Evolutionary conservation across 371 early-diverging fungal species (phyloP).

Genomic region (Quaeritorhiza haematococci): DNA sequence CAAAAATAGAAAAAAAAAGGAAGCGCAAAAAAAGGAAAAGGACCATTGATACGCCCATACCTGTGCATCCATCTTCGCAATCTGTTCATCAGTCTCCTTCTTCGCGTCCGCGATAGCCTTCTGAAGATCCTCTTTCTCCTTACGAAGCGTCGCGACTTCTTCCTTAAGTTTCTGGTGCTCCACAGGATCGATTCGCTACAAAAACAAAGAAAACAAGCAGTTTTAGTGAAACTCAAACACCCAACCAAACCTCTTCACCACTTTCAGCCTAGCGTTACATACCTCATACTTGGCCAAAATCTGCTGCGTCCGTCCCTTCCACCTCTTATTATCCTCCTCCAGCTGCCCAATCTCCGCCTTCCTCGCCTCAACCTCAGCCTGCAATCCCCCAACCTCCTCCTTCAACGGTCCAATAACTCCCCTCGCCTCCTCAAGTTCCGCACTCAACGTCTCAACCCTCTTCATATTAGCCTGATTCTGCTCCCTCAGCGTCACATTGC

Average conservation of each 20-base stretch:
- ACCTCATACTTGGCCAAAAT: slow-evolving; percentile 58
- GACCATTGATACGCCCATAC: too few species aligned
- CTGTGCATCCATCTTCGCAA: too few species aligned
- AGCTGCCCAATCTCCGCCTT: slow-evolving; percentile 36
- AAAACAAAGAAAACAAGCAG: neutral
- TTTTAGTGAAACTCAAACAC: neutral
- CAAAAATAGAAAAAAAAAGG: too few species aligned
- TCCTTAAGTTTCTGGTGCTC: slow-evolving; percentile 32
- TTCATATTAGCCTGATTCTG: slow-evolving; percentile 40
- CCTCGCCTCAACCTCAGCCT: slow-evolving; percentile 57
- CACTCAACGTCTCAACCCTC: slow-evolving; percentile 31
- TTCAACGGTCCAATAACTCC: slow-evolving; percentile 43
- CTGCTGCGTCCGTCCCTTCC: slow-evolving; percentile 57
- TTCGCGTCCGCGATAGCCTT: too few species aligned
- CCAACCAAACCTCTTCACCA: too few species aligned
- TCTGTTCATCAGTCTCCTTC: too few species aligned
- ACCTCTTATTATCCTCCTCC: slow-evolving; percentile 46
- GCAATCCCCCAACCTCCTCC: slow-evolving; percentile 39
- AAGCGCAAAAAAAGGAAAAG: too few species aligned
- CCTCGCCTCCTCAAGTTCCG: slow-evolving; percentile 15
- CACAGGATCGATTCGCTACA: slow-evolving; percentile 46
- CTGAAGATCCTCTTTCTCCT: neutral
- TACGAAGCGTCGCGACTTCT: neutral
- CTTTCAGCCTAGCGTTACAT: too few species aligned
- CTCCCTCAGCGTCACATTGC: slow-evolving; percentile 59